Evolutionary conservation across 2,329 filamentous ascomycete species (phyloP).

Genomic region (Fusarium oxysporum): DNA sequence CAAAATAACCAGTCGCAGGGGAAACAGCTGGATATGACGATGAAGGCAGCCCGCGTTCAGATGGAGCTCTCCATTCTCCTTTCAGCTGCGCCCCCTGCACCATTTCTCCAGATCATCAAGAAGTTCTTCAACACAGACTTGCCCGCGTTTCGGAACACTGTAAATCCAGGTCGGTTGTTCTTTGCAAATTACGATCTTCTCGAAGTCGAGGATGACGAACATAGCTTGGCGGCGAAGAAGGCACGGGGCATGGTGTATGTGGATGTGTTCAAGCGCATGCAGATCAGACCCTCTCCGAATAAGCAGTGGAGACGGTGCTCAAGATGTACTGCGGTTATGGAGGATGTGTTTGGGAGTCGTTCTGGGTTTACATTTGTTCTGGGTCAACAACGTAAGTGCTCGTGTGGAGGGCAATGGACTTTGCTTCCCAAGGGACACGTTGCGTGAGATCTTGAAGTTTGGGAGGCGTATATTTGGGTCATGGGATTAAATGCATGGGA

Average conservation of each 20-base stretch:
- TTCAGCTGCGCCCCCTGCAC: constrained; percentile 57
- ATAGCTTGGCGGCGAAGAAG: constrained; percentile 57
- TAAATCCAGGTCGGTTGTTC: constrained; percentile 76
- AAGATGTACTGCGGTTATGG: constrained; percentile 74
- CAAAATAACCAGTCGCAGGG: constrained; percentile 58
- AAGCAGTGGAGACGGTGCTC: constrained; percentile 57
- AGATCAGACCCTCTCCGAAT: constrained; percentile 54
- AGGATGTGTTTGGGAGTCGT: constrained; percentile 63
- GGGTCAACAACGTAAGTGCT: constrained; percentile 65
- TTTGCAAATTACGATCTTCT: constrained; percentile 79
- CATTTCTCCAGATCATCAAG: constrained; percentile 69
- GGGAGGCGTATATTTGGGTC: constrained; percentile 2
- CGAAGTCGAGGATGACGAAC: constrained; percentile 70
- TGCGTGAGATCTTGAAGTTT: constrained; percentile 11
- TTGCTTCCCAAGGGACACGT: constrained; percentile 53
- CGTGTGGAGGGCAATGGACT: constrained; percentile 66
- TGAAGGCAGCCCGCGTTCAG: constrained; percentile 61
- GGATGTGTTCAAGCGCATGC: constrained; percentile 69
- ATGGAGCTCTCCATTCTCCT: constrained; percentile 66
- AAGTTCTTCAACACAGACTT: constrained; percentile 72
- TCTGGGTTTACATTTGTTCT: constrained; percentile 66
- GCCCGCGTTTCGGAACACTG: constrained; percentile 65
- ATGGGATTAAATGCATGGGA: not conserved
- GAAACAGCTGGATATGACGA: constrained; percentile 56
- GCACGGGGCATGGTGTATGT: constrained; percentile 55